Evolutionary conservation across 78 protist species (phyloP).

Genomic region (Guillardia theta): DNA sequence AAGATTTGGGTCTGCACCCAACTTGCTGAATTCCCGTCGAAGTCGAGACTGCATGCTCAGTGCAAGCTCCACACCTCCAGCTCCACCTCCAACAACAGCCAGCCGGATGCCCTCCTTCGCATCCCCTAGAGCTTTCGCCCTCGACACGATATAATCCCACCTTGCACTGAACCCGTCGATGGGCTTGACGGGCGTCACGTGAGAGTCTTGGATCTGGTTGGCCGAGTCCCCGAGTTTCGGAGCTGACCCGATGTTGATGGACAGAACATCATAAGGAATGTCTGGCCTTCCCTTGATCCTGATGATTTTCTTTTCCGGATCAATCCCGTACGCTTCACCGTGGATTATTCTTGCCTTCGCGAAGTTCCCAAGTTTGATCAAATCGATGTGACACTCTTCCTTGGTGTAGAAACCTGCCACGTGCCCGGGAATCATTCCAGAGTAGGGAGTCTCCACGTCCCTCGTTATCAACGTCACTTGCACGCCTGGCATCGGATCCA

Average conservation of each 20-base stretch:
- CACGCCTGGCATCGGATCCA: conserved; percentile 51
- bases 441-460: conserved; percentile 55
- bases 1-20: neutral
- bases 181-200: conserved; percentile 56
- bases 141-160: conserved; percentile 45
- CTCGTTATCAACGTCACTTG: conserved; percentile 36
- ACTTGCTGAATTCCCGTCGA: neutral
- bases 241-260: conserved; percentile 50
- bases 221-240: neutral
- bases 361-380: conserved; percentile 11
- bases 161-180: conserved; percentile 46
- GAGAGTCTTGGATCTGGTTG: neutral
- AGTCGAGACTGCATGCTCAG: conserved; percentile 21
- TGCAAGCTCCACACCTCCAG: conserved; percentile 49
- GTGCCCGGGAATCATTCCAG: conserved; percentile 51
- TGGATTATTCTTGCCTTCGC: conserved; percentile 27
- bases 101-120: too few species aligned
- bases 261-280: conserved; percentile 48
- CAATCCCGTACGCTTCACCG: conserved; percentile 37
- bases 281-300: conserved; percentile 13
- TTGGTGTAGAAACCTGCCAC: conserved; percentile 44
- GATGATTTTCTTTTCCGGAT: neutral
- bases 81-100: neutral
- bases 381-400: conserved; percentile 53
- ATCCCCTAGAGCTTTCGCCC: too few species aligned